Base-by-base conservation (phyloP, 441 rosid species). In the Rhodomyrtus psidioides region DNA sequence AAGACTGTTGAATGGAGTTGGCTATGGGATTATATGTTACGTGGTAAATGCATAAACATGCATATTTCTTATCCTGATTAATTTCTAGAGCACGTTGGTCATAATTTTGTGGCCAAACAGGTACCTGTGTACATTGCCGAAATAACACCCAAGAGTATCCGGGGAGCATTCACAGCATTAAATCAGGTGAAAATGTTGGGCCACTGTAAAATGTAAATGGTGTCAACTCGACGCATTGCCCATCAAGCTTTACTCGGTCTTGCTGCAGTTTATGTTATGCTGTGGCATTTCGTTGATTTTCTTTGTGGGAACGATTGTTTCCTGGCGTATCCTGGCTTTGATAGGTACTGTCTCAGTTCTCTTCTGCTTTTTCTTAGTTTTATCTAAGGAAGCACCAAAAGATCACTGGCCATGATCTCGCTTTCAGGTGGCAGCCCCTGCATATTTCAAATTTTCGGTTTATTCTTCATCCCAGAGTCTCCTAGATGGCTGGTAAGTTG, bases 261-360 rank as follows among this genome's bases (percentile, higher is more conserved):
- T 21, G 16, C 9, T 86, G 59, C 93, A 94, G 95, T 90, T 94
- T 60, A 87, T 88, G 88, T 28, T 90, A 88, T 60, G 85, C 44
- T 89, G 87, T 54, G 97, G 97, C 82, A 2, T 89, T 51, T 87
- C 95, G 28, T 42, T 93, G 53, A 88, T 86, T 28, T 95, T 85
- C 88, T 83, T 93, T 28, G 13, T 89, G 46, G 96, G 96, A 57
- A 87, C 92, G 53, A 27, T 91, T 30, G 83, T 93, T 83, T 85
- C 86, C 9, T 94, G 96, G 97, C 95, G 93, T 42, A 49, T 42
- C 21, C 85, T 94, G 89, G 96, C 98, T 83, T 44, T 93, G 49
- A 82, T 92, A 34, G 93, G 97, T 94, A 87, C 54, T 17, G 12
- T 56, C n/a, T 27, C 55, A 54, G 24, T 54, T 59, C 44, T 39